Percentiles rank a stretch among this genome's conserved stretches.
Evolutionary conservation across 1,284 basidiomycete species (phyloP).

Genomic region (Sporisorium iseilematis-ciliati): DNA sequence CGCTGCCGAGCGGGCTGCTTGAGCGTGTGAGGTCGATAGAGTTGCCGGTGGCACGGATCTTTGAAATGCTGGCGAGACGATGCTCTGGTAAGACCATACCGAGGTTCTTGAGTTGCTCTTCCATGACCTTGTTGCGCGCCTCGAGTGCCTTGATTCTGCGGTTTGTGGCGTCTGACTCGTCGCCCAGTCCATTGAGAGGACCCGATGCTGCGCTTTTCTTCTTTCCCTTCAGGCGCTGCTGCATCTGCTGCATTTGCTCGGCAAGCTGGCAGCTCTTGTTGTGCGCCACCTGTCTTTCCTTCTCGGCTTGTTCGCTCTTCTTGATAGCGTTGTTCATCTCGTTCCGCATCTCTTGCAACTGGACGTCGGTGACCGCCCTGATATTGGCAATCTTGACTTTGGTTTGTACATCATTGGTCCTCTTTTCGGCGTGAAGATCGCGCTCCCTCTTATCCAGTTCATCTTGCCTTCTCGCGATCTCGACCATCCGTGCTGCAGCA

Average conservation of each 20-base stretch:
- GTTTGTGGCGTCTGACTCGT: background rate
- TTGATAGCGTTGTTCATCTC: constrained; percentile 7
- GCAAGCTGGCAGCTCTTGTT: constrained; percentile 29
- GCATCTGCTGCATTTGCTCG: constrained; percentile 19
- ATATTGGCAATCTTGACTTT: constrained; percentile 9
- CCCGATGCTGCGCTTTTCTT: constrained; percentile 1
- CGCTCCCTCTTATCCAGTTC: constrained; percentile 2
- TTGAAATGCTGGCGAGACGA: constrained; percentile 7
- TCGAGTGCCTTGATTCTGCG: constrained; percentile 28
- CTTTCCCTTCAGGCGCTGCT: constrained; percentile 4
- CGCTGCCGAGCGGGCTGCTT: constrained; percentile 15
- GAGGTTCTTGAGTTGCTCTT: constrained; percentile 2
- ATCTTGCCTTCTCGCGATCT: background rate
- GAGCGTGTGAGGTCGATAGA: constrained; percentile 20
- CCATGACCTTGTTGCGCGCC: constrained; percentile 7
- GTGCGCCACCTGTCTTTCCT: constrained; percentile 12
- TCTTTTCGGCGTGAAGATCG: background rate
- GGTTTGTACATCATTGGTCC: background rate
- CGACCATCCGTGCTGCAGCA: background rate
- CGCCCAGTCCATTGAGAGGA: background rate
- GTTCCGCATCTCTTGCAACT: background rate
- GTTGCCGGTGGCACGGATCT: background rate
- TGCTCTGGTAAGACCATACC: constrained; percentile 14
- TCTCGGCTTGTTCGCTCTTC: constrained; percentile 5
- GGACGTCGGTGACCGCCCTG: background rate